phyloP scores from a whole-genome alignment of 345 rosid species.

The Brassica cretica region DNA sequence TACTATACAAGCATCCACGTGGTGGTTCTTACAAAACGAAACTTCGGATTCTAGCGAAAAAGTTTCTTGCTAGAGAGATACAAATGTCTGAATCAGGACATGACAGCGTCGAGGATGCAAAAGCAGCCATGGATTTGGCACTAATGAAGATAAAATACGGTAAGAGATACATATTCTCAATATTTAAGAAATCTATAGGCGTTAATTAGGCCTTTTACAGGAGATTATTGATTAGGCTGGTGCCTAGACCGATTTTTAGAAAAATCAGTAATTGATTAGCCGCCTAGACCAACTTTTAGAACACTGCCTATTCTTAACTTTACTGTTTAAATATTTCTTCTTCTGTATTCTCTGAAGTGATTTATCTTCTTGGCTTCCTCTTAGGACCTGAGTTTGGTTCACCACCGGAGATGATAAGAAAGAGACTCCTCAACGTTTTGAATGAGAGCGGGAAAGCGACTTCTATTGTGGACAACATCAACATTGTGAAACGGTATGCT shows the following conservation, averaged over 20 bases:
- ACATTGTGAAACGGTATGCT: slow-evolving; percentile 73
- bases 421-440: slow-evolving; percentile 66
- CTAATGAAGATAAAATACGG: slow-evolving; percentile 80
- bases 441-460: slow-evolving; percentile 70
- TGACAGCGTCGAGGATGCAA: slow-evolving; percentile 92
- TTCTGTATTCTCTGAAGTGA: slow-evolving; percentile 3
- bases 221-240: no score
- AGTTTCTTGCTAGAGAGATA: slow-evolving; percentile 80
- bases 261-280: no score
- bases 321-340: neutral
- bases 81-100: slow-evolving; percentile 78
- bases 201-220: no score
- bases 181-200: no score
- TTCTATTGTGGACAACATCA: slow-evolving; percentile 68
- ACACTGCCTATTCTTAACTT: neutral
- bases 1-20: slow-evolving; percentile 79
- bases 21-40: slow-evolving; percentile 79
- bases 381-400: slow-evolving; percentile 95
- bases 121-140: slow-evolving; percentile 87
- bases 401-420: slow-evolving; percentile 65
- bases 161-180: slow-evolving; percentile 31
- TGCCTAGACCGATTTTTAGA: no score
- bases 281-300: no score
- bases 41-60: slow-evolving; percentile 79
- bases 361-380: slow-evolving; percentile 5